phyloP scores from a whole-genome alignment of 306 rosid species.

The Pachyrhizus erosus region DNA sequence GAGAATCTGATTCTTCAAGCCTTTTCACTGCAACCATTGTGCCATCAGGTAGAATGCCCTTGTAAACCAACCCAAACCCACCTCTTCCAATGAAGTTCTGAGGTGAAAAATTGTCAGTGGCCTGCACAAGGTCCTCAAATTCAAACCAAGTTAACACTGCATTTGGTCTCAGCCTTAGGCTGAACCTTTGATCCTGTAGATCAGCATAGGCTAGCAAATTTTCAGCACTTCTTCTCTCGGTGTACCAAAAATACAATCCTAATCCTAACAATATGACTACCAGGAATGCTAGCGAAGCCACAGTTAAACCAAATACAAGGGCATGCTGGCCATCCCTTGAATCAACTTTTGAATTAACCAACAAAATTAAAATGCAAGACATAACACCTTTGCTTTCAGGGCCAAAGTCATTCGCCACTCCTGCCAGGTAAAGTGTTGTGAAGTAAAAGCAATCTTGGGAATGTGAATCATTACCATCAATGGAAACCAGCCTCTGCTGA shows the following conservation, averaged over 20 bases:
- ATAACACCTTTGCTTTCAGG: conserved; percentile 68
- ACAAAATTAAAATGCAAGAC: conserved; percentile 57
- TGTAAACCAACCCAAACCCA: conserved; percentile 82
- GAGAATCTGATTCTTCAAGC: conserved; percentile 74
- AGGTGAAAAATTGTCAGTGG: conserved; percentile 69
- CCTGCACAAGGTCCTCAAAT: conserved; percentile 83
- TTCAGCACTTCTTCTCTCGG: conserved; percentile 34
- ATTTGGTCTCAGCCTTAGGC: conserved; percentile 68
- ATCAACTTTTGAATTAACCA: conserved; percentile 34
- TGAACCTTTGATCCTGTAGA: conserved; percentile 57
- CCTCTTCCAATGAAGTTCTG: conserved; percentile 87
- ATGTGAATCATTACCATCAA: conserved; percentile 79
- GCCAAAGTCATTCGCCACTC: conserved; percentile 70
- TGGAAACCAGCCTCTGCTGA: conserved; percentile 37
- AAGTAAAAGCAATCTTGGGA: conserved; percentile 64
- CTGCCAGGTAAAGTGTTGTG: conserved; percentile 77
- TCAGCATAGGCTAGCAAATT: conserved; percentile 47
- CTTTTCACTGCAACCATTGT: conserved; percentile 77
- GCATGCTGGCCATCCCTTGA: conserved; percentile 42
- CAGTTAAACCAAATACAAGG: conserved; percentile 64
- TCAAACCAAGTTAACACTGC: conserved; percentile 86
- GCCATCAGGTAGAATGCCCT: conserved; percentile 76
- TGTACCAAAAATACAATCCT: conserved; percentile 67
- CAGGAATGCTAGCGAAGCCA: conserved; percentile 61
- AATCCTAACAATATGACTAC: conserved; percentile 53